phyloP scores from a whole-genome alignment of 306 rosid genomes.

The Lupinus albus region DNA sequence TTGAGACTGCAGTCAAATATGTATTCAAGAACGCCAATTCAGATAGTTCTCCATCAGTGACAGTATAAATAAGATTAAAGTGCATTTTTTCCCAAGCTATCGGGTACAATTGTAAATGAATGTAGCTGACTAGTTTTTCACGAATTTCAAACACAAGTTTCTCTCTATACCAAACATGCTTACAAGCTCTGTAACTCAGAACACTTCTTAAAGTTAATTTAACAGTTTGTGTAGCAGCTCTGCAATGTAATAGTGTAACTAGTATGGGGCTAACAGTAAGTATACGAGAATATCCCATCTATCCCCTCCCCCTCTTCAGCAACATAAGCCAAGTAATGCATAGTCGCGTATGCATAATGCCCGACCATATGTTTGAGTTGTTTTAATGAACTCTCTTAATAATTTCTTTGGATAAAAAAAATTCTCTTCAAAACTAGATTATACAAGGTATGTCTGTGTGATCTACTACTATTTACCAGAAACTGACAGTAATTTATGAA shows the following conservation, averaged over 20 bases:
- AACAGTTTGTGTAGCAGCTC: constrained; percentile 12
- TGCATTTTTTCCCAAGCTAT: not conserved
- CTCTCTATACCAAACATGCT: not conserved
- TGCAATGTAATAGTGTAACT: not conserved
- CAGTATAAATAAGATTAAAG: constrained; percentile 4
- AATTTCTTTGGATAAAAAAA: constrained; percentile 4
- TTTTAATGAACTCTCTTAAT: constrained; percentile 18
- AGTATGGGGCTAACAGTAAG: too few relatives aligned
- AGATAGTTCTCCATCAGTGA: constrained; percentile 2
- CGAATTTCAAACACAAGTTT: not conserved
- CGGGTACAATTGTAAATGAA: not conserved
- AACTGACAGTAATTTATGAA: constrained; percentile 22
- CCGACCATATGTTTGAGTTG: not conserved
- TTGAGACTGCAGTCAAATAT: not conserved
- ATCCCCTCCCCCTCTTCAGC: too few relatives aligned
- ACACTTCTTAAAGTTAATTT: constrained; percentile 1
- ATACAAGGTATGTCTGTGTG: constrained; percentile 12
- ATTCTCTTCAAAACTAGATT: constrained; percentile 22
- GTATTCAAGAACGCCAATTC: constrained; percentile 29
- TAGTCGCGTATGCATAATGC: too few relatives aligned
- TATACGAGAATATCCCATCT: too few relatives aligned
- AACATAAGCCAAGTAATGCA: too few relatives aligned
- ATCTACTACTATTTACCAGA: not conserved
- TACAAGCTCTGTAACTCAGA: constrained; percentile 2
- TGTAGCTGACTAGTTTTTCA: not conserved